Evolutionary conservation across 2,329 filamentous ascomycete genomes (phyloP), one percentile per base, ranked within the genome.

Genomic region (Aspergillus fumigatiaffinis): DNA sequence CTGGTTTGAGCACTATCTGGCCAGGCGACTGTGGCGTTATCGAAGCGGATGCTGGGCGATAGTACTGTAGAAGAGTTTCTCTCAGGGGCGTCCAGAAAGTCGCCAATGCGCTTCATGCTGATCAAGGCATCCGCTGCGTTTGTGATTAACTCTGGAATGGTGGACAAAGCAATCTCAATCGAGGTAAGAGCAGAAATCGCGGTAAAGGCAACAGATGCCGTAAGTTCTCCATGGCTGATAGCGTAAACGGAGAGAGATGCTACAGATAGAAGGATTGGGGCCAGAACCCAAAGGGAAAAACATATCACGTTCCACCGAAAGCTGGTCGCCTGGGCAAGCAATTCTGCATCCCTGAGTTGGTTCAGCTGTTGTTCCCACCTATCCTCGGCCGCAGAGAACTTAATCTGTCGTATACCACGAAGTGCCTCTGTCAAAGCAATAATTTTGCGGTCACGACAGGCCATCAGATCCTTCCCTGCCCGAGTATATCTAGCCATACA

Each of bases 401-500:
- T 92, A 76, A 92, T 91, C 72, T 92, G 89, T 1, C 89, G 84
- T 62, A 92, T 92, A 3, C 89, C 89, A 64, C 88, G 84, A 1
- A 92, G 76, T 1, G 87, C 88, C 71, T 92, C 89, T 1, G 88
- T 89, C 21, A 92, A 82, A 14, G 91, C 82, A 0, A 82, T 85
- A 71, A 91, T 81, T 71, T 92, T 92, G 58, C 85, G 80, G 69
- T 92, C 89, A 50, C 88, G 81, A 25, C 87, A 80, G 68, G 88
- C 89, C 89, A 92, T 92, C 49, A 92, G 72, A 51, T 80, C 77
- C 57, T 89, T 86, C 66, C 91, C 86, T 4, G 85, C 82, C 20
- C 76, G 77, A 0, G 86, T 77, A 68, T 91, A 90, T 25, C 77
- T 77, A 67, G 82, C 89, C 29, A 87, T 85, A 59, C 86, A 83